phyloP scores from a whole-genome alignment of 2,329 filamentous ascomycete species.

The Pyrenophora tritici-repentis region DNA sequence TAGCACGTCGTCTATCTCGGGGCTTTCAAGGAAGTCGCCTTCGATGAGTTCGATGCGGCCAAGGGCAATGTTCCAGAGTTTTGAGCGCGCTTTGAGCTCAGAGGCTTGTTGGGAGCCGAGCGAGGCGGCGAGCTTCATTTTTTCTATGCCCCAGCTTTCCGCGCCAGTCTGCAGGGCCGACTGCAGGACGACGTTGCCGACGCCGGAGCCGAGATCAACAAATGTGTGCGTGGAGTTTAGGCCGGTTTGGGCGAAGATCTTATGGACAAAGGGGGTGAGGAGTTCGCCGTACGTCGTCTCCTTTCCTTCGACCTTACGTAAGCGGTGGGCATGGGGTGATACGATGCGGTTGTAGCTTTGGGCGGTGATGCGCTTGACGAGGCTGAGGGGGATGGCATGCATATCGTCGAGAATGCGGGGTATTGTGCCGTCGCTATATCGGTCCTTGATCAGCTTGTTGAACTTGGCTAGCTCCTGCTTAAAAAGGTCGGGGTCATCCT shows the following conservation, averaged over 20 bases:
- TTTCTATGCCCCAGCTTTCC: slow-evolving; percentile 94
- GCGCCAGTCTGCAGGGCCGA: slow-evolving; percentile 91
- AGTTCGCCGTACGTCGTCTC: slow-evolving; percentile 96
- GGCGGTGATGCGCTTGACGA: slow-evolving; percentile 76
- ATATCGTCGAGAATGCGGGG: slow-evolving; percentile 71
- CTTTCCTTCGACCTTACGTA: slow-evolving; percentile 85
- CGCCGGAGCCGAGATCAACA: slow-evolving; percentile 91
- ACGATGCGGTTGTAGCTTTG: slow-evolving; percentile 94
- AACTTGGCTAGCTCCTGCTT: slow-evolving; percentile 74
- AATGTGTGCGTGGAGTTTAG: slow-evolving; percentile 86
- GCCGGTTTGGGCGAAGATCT: slow-evolving; percentile 76
- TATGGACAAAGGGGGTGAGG: slow-evolving; percentile 79
- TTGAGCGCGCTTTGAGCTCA: slow-evolving; percentile 84
- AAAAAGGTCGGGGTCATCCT: slow-evolving; percentile 71
- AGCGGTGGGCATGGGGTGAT: slow-evolving; percentile 80
- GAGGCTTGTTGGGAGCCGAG: slow-evolving; percentile 78
- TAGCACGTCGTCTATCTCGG: slow-evolving; percentile 71
- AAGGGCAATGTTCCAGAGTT: slow-evolving; percentile 83
- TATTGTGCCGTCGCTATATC: slow-evolving; percentile 73
- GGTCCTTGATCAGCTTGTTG: slow-evolving; percentile 70
- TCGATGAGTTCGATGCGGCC: slow-evolving; percentile 79
- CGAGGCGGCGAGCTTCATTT: slow-evolving; percentile 88
- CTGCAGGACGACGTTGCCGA: slow-evolving; percentile 94
- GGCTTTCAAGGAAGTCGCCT: slow-evolving; percentile 81
- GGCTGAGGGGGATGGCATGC: slow-evolving; percentile 68